phyloP scores from a whole-genome alignment of 352 stramenopile genomes.

The Globisporangium paddicum region DNA sequence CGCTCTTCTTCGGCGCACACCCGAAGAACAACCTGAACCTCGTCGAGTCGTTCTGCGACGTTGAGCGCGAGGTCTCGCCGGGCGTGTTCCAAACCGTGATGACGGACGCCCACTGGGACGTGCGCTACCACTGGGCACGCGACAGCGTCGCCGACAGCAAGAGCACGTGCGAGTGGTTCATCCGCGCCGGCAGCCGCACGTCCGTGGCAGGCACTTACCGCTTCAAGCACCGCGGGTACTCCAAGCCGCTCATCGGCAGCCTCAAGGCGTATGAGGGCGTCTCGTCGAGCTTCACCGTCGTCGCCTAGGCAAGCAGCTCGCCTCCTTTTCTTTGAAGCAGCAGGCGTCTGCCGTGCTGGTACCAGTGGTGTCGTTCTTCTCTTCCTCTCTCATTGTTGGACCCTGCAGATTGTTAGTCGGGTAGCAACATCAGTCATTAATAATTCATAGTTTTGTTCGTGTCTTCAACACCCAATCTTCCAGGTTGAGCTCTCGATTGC shows the following conservation, averaged over 20 bases:
- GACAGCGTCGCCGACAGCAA: slow-evolving; percentile 28
- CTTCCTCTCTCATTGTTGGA: not conserved
- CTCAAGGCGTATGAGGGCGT: slow-evolving; percentile 27
- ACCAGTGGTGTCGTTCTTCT: not conserved
- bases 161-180: slow-evolving; percentile 41
- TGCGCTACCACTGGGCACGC: slow-evolving; percentile 38
- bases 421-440: not conserved
- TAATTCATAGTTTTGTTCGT: not conserved
- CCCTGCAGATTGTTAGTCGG: not conserved
- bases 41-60: slow-evolving; percentile 46
- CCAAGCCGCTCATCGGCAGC: slow-evolving; percentile 26
- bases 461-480: not conserved
- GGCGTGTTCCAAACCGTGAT: slow-evolving; percentile 28
- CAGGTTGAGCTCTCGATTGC: not conserved
- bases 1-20: slow-evolving; percentile 39
- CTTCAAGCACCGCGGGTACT: slow-evolving; percentile 40
- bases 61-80: slow-evolving; percentile 23
- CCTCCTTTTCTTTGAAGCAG: not conserved
- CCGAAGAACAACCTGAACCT: slow-evolving; percentile 38
- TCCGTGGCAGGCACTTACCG: slow-evolving; percentile 35
- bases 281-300: slow-evolving; percentile 25
- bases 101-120: slow-evolving; percentile 51
- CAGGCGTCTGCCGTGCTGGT: not conserved
- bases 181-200: slow-evolving; percentile 24
- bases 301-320: not conserved